Evolutionary conservation across 2,329 filamentous ascomycete species (phyloP).

Genomic region (Ophiostoma sp.): DNA sequence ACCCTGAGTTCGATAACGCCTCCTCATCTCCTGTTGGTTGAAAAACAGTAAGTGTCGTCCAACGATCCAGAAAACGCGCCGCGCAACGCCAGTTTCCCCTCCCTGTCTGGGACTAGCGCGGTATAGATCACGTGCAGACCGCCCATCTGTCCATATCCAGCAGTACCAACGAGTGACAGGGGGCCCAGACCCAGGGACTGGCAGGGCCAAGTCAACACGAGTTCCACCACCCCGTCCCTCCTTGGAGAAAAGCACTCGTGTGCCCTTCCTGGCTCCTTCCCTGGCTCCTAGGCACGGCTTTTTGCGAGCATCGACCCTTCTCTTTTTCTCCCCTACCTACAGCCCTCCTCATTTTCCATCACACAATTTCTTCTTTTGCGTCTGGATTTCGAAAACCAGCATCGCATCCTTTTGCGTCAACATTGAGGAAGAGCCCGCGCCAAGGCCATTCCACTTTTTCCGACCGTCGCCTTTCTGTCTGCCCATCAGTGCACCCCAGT

Average conservation of each 20-base stretch:
- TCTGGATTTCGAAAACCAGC: neutral
- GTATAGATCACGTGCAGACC: neutral
- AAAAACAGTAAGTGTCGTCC: neutral
- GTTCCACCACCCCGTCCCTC: constrained; percentile 14
- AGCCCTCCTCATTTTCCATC: neutral
- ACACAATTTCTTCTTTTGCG: neutral
- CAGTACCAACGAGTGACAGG: neutral
- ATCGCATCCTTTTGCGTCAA: neutral
- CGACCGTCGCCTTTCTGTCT: neutral
- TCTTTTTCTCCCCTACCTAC: neutral
- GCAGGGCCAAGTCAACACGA: constrained; percentile 5
- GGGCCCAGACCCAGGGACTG: constrained; percentile 10
- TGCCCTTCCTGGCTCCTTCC: constrained; percentile 12
- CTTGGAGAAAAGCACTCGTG: constrained; percentile 20
- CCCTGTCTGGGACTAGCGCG: neutral
- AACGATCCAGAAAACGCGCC: neutral
- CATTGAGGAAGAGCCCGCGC: neutral
- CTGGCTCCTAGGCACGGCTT: neutral
- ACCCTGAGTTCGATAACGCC: neutral
- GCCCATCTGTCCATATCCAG: neutral
- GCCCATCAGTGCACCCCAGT: neutral
- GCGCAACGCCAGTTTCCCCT: neutral
- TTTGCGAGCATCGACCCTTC: neutral
- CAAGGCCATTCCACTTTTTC: constrained; percentile 8
- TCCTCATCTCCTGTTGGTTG: constrained; percentile 11